Percentiles rank a stretch among this genome's conserved stretches.
Evolutionary conservation across 441 rosid species (phyloP).

Genomic region (Pelargonium cotyledonis): DNA sequence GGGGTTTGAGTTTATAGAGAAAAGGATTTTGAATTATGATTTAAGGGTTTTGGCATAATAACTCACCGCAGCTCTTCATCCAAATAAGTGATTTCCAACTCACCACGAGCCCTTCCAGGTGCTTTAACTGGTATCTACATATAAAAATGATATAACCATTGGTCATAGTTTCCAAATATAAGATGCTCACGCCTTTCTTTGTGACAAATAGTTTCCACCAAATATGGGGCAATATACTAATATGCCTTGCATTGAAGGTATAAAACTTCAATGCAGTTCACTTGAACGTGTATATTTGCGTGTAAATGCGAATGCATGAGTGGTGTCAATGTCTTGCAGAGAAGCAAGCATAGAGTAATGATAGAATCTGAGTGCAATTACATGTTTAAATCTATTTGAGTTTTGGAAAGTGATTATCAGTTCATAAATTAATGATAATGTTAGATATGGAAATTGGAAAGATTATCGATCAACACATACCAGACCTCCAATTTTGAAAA

Average conservation of each 20-base stretch:
- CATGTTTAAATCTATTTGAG: neutral
- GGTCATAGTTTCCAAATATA: too few species aligned
- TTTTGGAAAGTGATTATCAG: neutral
- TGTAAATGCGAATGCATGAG: neutral
- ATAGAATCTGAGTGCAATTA: neutral
- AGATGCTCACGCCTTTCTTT: too few species aligned
- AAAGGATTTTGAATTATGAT: neutral
- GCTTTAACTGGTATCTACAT: constrained; percentile 76
- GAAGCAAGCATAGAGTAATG: neutral
- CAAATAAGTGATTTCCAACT: constrained; percentile 78
- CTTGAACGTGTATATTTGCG: neutral
- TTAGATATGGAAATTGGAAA: too few species aligned
- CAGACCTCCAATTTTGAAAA: constrained; percentile 68
- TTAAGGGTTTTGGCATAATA: neutral
- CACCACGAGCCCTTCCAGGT: constrained; percentile 76
- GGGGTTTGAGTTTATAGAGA: neutral
- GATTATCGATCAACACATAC: constrained; percentile 21
- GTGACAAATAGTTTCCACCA: too few species aligned
- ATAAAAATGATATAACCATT: constrained; percentile 15
- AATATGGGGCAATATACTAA: too few species aligned
- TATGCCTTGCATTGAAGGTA: too few species aligned
- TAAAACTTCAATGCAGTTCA: too few species aligned
- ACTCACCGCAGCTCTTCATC: constrained; percentile 82
- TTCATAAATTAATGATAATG: too few species aligned
- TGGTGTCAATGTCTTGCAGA: neutral